Conservation (phyloP, 2,329 filamentous ascomycete genomes). For the Cadophora sp. region DNA sequence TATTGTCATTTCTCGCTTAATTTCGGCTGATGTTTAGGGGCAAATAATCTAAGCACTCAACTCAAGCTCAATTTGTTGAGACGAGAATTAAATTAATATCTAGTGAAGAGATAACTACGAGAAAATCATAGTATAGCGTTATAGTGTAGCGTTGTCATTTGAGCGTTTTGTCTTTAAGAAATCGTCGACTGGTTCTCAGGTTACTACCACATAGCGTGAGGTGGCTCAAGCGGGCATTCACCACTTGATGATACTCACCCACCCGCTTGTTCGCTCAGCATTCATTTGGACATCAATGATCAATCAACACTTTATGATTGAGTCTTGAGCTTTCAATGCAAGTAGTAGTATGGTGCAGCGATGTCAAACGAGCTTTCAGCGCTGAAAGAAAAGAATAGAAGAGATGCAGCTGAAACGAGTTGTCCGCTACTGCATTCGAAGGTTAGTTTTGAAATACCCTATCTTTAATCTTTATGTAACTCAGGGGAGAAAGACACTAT, state of each 20-base stretch:
- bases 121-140: background rate
- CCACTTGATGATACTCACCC: background rate
- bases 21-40: background rate
- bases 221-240: background rate
- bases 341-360: background rate
- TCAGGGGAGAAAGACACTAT: too few species aligned
- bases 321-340: background rate
- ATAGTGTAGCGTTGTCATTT: background rate
- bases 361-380: background rate
- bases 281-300: background rate
- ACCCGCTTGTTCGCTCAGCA: background rate
- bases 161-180: background rate
- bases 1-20: conserved; percentile 1
- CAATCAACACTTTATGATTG: background rate
- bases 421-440: background rate
- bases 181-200: background rate
- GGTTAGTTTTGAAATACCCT: background rate
- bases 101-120: background rate
- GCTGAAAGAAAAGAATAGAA: background rate
- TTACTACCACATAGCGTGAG: background rate
- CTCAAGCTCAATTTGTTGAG: background rate
- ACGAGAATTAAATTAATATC: background rate
- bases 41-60: background rate
- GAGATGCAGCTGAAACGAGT: background rate
- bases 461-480: background rate